Conservation (phyloP, 2,329 filamentous ascomycete genomes). For the Lithohypha guttulata region DNA sequence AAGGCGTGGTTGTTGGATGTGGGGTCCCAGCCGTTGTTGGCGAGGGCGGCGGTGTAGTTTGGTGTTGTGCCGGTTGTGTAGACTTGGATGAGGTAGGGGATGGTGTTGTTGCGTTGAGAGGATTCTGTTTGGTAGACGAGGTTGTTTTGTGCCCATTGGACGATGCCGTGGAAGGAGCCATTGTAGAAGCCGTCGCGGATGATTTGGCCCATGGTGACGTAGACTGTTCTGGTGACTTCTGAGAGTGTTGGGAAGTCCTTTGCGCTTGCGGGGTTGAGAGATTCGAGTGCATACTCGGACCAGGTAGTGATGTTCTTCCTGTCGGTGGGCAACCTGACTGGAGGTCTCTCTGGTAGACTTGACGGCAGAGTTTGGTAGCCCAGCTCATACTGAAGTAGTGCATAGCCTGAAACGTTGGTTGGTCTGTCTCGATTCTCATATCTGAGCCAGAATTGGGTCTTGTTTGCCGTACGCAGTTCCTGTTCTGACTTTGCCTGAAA, state of each 20-base stretch:
- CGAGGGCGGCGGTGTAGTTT: constrained; percentile 31
- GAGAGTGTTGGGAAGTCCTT: constrained; percentile 20
- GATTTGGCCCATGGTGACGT: constrained; percentile 33
- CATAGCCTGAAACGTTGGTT: constrained; percentile 22
- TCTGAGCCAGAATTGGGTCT: constrained; percentile 40
- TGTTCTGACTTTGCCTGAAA: constrained; percentile 28
- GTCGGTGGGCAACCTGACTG: constrained; percentile 17
- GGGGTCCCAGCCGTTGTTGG: constrained; percentile 35
- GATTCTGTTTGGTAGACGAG: constrained; percentile 36
- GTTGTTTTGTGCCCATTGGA: constrained; percentile 30
- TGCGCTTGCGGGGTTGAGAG: constrained; percentile 8
- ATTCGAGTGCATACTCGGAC: constrained; percentile 22
- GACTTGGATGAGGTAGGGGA: constrained; percentile 38
- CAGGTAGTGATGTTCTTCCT: constrained; percentile 11
- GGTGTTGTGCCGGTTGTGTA: constrained; percentile 32
- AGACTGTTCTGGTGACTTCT: constrained; percentile 42
- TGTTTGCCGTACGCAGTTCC: constrained; percentile 26
- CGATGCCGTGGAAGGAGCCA: constrained; percentile 16
- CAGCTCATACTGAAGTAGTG: constrained; percentile 21
- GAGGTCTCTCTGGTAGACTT: constrained; percentile 14
- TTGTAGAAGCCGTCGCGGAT: constrained; percentile 14
- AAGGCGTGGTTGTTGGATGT: constrained; percentile 29
- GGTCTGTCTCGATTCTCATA: constrained; percentile 23
- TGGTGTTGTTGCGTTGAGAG: constrained; percentile 21
- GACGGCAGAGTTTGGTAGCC: constrained; percentile 3